Base-by-base conservation (phyloP, 2,329 filamentous ascomycete species). In the Penicillium sp. region DNA sequence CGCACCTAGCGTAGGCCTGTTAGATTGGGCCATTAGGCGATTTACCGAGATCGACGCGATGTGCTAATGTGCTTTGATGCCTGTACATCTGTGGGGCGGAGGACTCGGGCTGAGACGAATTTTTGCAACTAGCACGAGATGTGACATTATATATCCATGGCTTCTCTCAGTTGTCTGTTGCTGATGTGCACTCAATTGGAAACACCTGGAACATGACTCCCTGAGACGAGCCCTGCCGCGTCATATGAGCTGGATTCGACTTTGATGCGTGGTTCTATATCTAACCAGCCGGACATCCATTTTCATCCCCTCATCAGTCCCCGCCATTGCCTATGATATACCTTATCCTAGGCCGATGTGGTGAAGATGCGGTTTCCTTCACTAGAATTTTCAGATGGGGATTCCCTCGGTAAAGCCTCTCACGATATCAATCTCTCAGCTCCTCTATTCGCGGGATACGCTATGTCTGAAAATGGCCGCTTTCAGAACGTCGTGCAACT, bases 401-500 rank as follows among this genome's bases (percentile, higher is more conserved):
- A 48, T 33, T 42, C 47, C 33, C 35, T 59, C 24, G 52, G 51
- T 45, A 55, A 55, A 47, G 35, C 48, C 24, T 48, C 52, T 12
- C 52, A 55, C 24, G 56, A 59, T 38, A 38, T 59, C 33, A 55
- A 49, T 24, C n/a, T 59, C 33, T 46, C 56, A 28, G 18, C 52
- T 16, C 53, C 50, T n/a, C 18, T 46, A 18, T 49, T 20, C 14
- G 24, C 16, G 33, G 52, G 48, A 38, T 40, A 38, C 20, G 40
- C 43, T 30, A 43, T 35, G 23, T 46, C 64, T 24, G 64, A 66
- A 48, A 58, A 61, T 7, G 59, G 64, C 38, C 64, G 58, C 42
- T 60, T 73, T 42, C 63, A 69, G 48, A 58, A 62, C 23, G 58
- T 70, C n/a, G 56, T 73, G 12, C 66, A 66, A 16, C 63, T 62